phyloP scores from a whole-genome alignment of 495 filamentous ascomycete species.

The Penicillium longicatenatum region DNA sequence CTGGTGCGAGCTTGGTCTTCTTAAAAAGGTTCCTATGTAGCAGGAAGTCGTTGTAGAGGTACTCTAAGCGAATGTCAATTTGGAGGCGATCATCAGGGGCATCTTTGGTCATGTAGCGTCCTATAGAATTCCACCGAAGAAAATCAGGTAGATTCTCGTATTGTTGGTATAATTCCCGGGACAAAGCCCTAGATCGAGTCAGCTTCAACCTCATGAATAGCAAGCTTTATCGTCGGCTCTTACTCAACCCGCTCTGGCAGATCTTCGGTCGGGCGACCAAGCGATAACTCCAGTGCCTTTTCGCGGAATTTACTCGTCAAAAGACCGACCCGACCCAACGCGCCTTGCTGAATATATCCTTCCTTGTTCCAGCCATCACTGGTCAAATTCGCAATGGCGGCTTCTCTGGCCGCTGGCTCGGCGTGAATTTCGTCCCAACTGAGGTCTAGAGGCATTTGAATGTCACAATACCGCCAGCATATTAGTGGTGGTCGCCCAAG shows the following conservation, averaged over 20 bases:
- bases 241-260: slow-evolving; percentile 25
- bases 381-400: slow-evolving; percentile 40
- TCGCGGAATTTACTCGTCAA: slow-evolving; percentile 49
- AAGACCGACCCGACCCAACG: slow-evolving; percentile 42
- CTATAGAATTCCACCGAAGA: slow-evolving; percentile 22
- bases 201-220: background rate
- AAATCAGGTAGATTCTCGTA: slow-evolving; percentile 17
- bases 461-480: slow-evolving; percentile 49
- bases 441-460: slow-evolving; percentile 56
- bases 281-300: slow-evolving; percentile 55
- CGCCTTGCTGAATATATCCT: slow-evolving; percentile 31
- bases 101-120: background rate
- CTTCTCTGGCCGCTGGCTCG: slow-evolving; percentile 36
- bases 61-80: slow-evolving; percentile 39
- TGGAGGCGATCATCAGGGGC: slow-evolving; percentile 11
- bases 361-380: slow-evolving; percentile 52
- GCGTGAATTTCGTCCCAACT: slow-evolving; percentile 46
- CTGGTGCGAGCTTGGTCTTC: slow-evolving; percentile 40
- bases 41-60: slow-evolving; percentile 55
- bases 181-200: slow-evolving; percentile 14
- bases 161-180: slow-evolving; percentile 13
- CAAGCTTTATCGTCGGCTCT: background rate
- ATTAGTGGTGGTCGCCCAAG: slow-evolving; percentile 55
- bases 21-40: slow-evolving; percentile 52
- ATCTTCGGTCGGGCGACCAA: slow-evolving; percentile 35